Conservation (phyloP, 75 land plant genomes). For the Selaginella moellendorffii region DNA sequence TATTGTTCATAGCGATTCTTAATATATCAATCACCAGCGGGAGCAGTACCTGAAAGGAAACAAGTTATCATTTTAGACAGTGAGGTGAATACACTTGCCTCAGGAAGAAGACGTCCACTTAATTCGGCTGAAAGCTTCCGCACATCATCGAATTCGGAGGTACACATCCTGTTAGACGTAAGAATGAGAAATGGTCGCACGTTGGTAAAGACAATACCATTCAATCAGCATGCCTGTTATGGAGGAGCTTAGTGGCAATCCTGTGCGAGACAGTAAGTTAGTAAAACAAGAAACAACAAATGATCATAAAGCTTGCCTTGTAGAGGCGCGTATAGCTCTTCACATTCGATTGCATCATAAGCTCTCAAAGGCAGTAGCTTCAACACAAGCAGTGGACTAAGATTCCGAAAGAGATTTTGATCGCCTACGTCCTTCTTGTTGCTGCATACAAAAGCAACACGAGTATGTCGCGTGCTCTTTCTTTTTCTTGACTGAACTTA, state of each 20-base stretch:
- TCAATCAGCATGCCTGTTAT: neutral
- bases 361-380: conserved; percentile 54
- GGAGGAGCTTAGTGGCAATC: too few relatives aligned
- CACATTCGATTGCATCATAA: conserved; percentile 38
- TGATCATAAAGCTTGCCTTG: neutral
- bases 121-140: neutral
- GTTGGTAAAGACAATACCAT: neutral
- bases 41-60: conserved; percentile 2
- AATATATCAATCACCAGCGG: neutral
- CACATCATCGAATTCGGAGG: neutral
- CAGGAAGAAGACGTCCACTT: conserved; percentile 1
- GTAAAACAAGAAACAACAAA: neutral
- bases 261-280: too few relatives aligned
- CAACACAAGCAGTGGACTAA: conserved; percentile 60
- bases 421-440: neutral
- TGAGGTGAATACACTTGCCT: neutral
- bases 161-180: neutral
- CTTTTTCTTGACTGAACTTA: too few relatives aligned
- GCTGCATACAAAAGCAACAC: too few relatives aligned
- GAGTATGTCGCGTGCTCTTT: neutral
- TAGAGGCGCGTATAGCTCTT: conserved; percentile 19
- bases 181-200: neutral
- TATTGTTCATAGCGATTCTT: neutral
- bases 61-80: neutral
- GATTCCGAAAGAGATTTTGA: conserved; percentile 38